These are phyloP conservation scores for Chaetomiaceae sp. DNA, from an alignment of 2,329 filamentous ascomycete species.

Conservation along the genomic window DNA sequence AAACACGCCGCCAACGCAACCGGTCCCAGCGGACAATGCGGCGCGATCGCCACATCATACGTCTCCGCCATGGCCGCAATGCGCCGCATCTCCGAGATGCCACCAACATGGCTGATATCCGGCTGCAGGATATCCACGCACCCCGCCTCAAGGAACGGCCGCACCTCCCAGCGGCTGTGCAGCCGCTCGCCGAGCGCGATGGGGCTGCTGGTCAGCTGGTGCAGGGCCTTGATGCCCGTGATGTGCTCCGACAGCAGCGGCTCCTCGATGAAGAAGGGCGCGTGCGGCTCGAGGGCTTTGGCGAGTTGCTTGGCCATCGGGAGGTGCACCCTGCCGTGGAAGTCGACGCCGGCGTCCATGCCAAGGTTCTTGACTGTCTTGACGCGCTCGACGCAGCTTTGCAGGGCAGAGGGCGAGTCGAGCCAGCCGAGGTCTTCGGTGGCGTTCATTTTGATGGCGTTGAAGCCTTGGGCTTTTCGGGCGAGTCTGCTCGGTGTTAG, in stretches of 20 bases:
- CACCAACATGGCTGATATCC: background rate
- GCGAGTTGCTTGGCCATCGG: background rate
- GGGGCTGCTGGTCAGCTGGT: background rate
- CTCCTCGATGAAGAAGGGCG: background rate
- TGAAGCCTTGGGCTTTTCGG: background rate
- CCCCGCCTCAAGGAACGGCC: background rate
- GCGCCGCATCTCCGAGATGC: background rate
- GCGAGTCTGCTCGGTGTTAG: background rate
- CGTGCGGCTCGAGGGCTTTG: background rate
- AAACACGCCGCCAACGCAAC: background rate
- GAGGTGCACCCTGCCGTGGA: background rate
- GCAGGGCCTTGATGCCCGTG: background rate
- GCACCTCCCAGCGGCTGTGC: background rate
- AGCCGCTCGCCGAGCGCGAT: background rate
- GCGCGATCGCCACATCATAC: background rate
- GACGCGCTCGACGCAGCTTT: background rate
- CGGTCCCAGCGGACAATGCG: background rate
- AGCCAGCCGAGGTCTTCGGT: background rate
- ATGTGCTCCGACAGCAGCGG: background rate
- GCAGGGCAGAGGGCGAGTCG: background rate
- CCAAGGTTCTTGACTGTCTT: background rate
- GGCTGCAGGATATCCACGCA: background rate
- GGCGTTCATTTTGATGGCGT: background rate
- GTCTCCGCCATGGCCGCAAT: background rate
- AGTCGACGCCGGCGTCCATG: background rate